Percentiles rank a stretch among this genome's conserved stretches.
Conservation (phyloP, 192 early-diverging fungal species). For the Geranomyces michiganensis region DNA sequence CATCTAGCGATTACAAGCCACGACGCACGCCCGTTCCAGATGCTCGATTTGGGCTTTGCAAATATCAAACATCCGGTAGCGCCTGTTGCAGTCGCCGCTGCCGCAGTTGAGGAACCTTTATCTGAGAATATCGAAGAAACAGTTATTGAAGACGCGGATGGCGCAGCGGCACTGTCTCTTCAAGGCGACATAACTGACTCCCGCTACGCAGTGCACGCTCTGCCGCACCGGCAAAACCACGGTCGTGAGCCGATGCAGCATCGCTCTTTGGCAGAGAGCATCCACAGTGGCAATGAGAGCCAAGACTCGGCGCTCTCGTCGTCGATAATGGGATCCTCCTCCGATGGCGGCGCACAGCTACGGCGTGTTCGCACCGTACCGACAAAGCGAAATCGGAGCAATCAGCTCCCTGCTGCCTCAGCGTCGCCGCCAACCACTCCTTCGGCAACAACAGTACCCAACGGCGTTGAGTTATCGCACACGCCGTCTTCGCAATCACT, state of each 20-base stretch:
- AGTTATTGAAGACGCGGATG: background rate
- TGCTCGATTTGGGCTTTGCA: conserved; percentile 40
- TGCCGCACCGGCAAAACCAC: conserved; percentile 3
- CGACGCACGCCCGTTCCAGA: conserved; percentile 41
- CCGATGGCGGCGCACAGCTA: background rate
- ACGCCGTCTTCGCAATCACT: conserved; percentile 11
- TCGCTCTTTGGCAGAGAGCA: too few relatives aligned
- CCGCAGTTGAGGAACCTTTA: background rate
- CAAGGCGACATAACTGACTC: background rate
- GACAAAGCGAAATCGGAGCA: conserved; percentile 2
- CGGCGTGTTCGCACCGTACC: conserved; percentile 15
- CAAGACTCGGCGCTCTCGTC: conserved; percentile 4
- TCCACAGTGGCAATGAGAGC: background rate
- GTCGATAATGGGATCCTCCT: background rate
- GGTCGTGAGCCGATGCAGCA: background rate
- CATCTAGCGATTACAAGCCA: conserved; percentile 40
- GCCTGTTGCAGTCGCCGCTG: background rate
- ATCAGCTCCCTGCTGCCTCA: background rate
- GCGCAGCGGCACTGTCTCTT: background rate
- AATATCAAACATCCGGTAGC: background rate
- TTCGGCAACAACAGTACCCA: background rate
- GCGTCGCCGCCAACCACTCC: background rate
- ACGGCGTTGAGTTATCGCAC: background rate
- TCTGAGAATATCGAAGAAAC: background rate
- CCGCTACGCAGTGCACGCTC: background rate